Evolutionary conservation across 352 stramenopile genomes (phyloP), one percentile per base, ranked within the genome.

Genomic region (Phytopythium cucurbitacearum): DNA sequence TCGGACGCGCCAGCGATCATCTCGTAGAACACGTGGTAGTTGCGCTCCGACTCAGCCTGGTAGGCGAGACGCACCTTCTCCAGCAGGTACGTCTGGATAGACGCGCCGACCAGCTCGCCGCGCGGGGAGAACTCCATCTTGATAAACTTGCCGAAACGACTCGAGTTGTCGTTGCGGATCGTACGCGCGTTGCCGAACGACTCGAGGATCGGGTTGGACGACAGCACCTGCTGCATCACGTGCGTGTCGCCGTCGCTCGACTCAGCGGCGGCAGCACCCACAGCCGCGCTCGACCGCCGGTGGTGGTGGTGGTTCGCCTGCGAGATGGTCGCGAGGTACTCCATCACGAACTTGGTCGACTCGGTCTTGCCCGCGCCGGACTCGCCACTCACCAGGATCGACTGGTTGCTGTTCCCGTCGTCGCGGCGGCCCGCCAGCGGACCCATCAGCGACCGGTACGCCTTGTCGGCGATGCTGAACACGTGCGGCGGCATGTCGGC

Each of bases 191-290:
- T 99, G 58, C 97, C 97, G 71, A 99, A 99, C 3, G 94, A 93
- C 71, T 99, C 97, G n/a, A 99, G 77, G 51, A 99, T 96, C 41
- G 97, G 97, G 71, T 99, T 99, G 5, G 94, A 98, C 45, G 91
- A 97, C 37, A 99, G 75, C 43, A 99, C 93, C 51, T 97, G 81
- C 57, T 87, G 79, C 79, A 95, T 96, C 36, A 95, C 85, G 50
- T 71, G 76, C 16, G 71, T 78, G 60, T 94, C 84, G 53, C 78
- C 79, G 34, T 65, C 62, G 45, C 59, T 28, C 21, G 21, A 40
- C 46, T 41, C 15, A 6, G 38, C n/a, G 9, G n/a, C 16, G 9
- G 35, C 16, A n/a, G 16, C 64, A 28, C 21, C 21, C 21, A 28
- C 21, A 28, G 21, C 21, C 21, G 21, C 32, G 56, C 47, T 62